Conservation (phyloP, 2,329 filamentous ascomycete species). For the Rhynchosporium agropyri region DNA sequence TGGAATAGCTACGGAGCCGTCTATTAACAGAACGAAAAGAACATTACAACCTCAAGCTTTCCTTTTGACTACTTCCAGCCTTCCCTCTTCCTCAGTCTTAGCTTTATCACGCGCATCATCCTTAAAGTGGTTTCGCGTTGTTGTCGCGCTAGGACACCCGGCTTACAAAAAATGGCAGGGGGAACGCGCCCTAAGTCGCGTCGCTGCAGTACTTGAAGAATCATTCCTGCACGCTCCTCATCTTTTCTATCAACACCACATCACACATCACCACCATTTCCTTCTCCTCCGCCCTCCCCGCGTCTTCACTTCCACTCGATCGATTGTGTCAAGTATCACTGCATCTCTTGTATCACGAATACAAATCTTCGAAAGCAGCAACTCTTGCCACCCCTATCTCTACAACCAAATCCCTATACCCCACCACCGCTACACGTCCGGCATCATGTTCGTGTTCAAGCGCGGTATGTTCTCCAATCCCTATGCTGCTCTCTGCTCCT, state of each 20-base stretch:
- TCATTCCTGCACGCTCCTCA: constrained; percentile 22
- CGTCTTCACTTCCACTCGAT: constrained; percentile 19
- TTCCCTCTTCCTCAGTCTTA: constrained; percentile 11
- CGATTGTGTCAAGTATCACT: constrained; percentile 24
- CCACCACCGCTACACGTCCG: constrained; percentile 26
- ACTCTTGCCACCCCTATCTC: constrained; percentile 14
- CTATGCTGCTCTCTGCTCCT: background rate
- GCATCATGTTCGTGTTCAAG: constrained; percentile 44
- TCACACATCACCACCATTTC: constrained; percentile 24
- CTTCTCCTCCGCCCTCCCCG: constrained; percentile 22
- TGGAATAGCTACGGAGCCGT: no score
- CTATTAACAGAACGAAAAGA: no score
- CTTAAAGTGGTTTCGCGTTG: constrained; percentile 38
- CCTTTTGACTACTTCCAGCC: no score
- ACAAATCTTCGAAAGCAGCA: constrained; percentile 25
- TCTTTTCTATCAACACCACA: constrained; percentile 18
- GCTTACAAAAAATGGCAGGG: constrained; percentile 25
- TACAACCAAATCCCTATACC: constrained; percentile 3
- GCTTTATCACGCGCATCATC: background rate
- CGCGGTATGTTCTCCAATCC: constrained; percentile 40
- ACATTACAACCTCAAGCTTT: no score
- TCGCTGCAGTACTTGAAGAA: constrained; percentile 26
- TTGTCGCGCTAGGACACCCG: constrained; percentile 29
- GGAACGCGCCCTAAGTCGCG: constrained; percentile 32
- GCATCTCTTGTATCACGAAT: constrained; percentile 17